These are phyloP conservation scores for Boehmeria nivea DNA, from an alignment of 306 rosid species.

Conservation along the genomic window DNA sequence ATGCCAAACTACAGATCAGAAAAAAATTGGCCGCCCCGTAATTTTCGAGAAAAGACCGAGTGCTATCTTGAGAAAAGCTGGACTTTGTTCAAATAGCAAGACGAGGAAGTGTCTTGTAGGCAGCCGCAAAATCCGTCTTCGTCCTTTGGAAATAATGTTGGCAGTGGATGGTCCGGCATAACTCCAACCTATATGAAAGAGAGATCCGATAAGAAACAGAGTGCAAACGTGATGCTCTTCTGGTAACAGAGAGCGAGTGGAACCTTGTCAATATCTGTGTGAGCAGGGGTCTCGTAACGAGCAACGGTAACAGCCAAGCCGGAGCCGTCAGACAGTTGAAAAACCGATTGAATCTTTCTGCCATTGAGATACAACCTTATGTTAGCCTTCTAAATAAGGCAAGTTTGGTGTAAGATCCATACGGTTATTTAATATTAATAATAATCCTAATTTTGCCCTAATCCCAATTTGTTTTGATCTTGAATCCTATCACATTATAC, in stretches of 20 bases:
- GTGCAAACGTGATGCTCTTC: no score
- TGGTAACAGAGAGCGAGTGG: conserved; percentile 21
- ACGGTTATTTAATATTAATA: no score
- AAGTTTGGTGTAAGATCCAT: no score
- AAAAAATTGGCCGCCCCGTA: no score
- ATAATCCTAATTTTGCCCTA: no score
- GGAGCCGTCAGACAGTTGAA: conserved; percentile 88
- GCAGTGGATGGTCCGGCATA: conserved; percentile 90
- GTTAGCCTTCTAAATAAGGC: no score
- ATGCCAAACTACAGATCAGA: no score
- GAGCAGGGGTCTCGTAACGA: conserved; percentile 92
- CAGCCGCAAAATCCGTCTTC: conserved; percentile 80
- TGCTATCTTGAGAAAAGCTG: conserved; percentile 68
- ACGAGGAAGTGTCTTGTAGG: conserved; percentile 75
- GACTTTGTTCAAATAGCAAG: conserved; percentile 63
- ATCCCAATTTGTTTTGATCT: no score
- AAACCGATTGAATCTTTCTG: conserved; percentile 97
- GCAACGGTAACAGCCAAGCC: conserved; percentile 94
- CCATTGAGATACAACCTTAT: conserved; percentile 18
- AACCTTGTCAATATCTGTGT: conserved; percentile 85
- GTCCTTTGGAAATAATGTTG: conserved; percentile 75
- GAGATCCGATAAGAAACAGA: no score
- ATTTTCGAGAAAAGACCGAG: no score
- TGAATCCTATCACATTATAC: no score
- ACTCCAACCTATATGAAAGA: conserved; percentile 60